Conservation (phyloP, 495 filamentous ascomycete genomes). For the Trypethelium eluteriae region DNA sequence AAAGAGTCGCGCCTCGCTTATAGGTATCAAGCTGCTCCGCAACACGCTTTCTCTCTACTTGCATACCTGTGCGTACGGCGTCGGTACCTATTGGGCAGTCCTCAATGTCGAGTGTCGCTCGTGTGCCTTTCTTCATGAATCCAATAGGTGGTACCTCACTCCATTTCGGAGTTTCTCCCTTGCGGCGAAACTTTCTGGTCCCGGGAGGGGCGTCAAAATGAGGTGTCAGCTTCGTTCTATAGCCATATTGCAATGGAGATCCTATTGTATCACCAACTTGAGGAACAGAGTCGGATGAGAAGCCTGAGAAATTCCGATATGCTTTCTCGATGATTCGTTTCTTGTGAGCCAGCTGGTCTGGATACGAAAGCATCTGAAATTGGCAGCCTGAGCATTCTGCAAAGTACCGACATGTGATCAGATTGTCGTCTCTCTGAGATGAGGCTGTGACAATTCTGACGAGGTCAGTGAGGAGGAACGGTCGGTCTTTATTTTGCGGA, state of each 20-base stretch:
- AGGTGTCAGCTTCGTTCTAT: slow-evolving; percentile 92
- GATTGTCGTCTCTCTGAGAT: slow-evolving; percentile 64
- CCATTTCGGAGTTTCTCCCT: slow-evolving; percentile 39
- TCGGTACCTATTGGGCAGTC: slow-evolving; percentile 94
- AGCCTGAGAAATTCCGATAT: slow-evolving; percentile 78
- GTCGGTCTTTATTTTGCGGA: slow-evolving; percentile 51
- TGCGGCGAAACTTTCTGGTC: slow-evolving; percentile 38
- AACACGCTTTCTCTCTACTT: slow-evolving; percentile 63
- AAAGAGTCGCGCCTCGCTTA: slow-evolving; percentile 73
- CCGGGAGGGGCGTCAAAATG: slow-evolving; percentile 73
- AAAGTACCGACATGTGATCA: slow-evolving; percentile 80
- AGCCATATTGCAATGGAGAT: slow-evolving; percentile 81
- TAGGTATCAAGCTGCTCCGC: slow-evolving; percentile 61
- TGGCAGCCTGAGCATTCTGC: slow-evolving; percentile 83
- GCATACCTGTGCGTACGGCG: slow-evolving; percentile 67
- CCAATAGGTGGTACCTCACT: slow-evolving; percentile 68
- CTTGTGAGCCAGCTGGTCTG: slow-evolving; percentile 77
- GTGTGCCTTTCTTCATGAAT: slow-evolving; percentile 73
- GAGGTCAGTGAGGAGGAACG: slow-evolving; percentile 71
- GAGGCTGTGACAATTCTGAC: slow-evolving; percentile 67
- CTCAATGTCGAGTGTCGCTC: slow-evolving; percentile 79
- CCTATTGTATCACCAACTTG: slow-evolving; percentile 75
- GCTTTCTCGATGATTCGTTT: slow-evolving; percentile 81
- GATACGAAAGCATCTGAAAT: slow-evolving; percentile 92
- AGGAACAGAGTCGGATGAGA: slow-evolving; percentile 69